phyloP scores from a whole-genome alignment of 1,284 basidiomycete species.

The Golubevia pallescens region DNA sequence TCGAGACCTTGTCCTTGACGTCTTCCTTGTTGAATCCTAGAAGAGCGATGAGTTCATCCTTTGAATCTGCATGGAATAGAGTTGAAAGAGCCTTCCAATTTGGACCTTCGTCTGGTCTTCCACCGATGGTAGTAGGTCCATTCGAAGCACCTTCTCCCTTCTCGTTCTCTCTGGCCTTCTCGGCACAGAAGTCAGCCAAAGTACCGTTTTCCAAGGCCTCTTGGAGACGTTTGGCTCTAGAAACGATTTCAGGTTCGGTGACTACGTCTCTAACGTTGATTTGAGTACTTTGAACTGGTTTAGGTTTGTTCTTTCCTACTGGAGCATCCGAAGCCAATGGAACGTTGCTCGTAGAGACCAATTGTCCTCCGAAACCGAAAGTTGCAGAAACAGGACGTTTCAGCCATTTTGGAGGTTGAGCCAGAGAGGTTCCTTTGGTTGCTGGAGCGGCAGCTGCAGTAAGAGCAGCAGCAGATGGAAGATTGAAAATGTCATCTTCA shows the following conservation, averaged over 20 bases:
- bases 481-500: constrained; percentile 53
- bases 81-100: constrained; percentile 86
- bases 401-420: constrained; percentile 92
- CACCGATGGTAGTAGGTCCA: constrained; percentile 16
- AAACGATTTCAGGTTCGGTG: constrained; percentile 79
- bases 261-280: constrained; percentile 65
- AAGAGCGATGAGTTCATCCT: constrained; percentile 86
- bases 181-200: constrained; percentile 52
- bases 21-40: constrained; percentile 92
- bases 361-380: constrained; percentile 91
- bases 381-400: constrained; percentile 80
- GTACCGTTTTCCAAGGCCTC: constrained; percentile 71
- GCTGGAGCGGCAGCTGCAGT: constrained; percentile 14
- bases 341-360: constrained; percentile 73
- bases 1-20: constrained; percentile 78
- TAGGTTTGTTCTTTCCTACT: constrained; percentile 18
- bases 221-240: constrained; percentile 77
- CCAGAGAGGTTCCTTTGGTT: constrained; percentile 43
- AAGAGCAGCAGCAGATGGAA: constrained; percentile 22
- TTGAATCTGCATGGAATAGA: constrained; percentile 84
- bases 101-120: constrained; percentile 67
- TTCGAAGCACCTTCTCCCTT: no score
- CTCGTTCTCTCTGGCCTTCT: constrained; percentile 24
- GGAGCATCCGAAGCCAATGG: constrained; percentile 67
- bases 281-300: constrained; percentile 10